Percentiles rank a stretch among this genome's conserved stretches.
These are phyloP conservation scores for Dothistroma septosporum DNA, from an alignment of 2,329 filamentous ascomycete genomes.

Conservation along the genomic window DNA sequence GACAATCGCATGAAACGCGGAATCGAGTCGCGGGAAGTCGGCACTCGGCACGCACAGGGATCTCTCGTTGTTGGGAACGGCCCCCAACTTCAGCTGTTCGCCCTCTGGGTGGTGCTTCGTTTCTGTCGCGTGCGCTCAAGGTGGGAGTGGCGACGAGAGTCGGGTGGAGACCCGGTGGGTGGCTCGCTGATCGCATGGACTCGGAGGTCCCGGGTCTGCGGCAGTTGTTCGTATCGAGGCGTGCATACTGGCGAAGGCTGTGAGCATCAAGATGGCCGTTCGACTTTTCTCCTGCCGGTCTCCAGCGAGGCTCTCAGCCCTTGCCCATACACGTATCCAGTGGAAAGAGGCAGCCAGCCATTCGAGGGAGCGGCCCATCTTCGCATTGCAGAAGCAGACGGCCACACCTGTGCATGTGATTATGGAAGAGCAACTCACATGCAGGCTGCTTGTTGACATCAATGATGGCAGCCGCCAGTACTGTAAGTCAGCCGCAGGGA, in stretches of 20 bases:
- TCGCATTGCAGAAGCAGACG: background rate
- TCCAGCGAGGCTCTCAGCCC: background rate
- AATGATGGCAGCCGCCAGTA: background rate
- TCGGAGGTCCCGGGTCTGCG: background rate
- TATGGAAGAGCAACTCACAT: background rate
- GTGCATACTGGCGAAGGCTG: background rate
- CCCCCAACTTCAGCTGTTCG: background rate
- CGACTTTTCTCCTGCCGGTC: background rate
- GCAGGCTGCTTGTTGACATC: background rate
- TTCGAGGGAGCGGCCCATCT: background rate
- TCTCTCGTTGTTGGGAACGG: background rate
- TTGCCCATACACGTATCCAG: background rate
- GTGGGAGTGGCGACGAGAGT: background rate
- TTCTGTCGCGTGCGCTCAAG: background rate
- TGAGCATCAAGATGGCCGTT: background rate
- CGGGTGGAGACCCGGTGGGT: background rate
- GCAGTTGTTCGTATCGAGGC: background rate
- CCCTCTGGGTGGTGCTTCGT: background rate
- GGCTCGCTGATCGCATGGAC: background rate
- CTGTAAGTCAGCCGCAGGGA: background rate
- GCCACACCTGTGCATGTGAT: no score
- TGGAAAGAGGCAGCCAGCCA: background rate
- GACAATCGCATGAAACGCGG: background rate
- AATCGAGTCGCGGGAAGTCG: background rate
- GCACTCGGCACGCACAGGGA: background rate